Base-by-base conservation (phyloP, 345 rosid genomes). In the Brassica nigra region DNA sequence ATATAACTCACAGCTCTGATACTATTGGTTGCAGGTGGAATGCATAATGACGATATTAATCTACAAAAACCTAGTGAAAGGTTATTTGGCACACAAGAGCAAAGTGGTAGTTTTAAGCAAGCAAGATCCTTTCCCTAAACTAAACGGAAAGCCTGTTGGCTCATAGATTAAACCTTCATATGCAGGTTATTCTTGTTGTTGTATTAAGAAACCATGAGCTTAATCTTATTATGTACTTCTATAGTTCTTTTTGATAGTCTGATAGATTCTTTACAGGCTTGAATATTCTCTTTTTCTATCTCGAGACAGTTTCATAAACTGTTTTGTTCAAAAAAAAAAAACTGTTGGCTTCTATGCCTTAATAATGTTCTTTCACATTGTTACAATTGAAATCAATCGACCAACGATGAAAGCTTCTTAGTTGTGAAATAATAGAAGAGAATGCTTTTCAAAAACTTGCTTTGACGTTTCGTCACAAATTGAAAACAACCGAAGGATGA, bases 61-160 rank as follows among this genome's bases (percentile, higher is more conserved):
- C 74, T 80, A 90, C 93, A 95, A 91, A 84, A 93, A 93, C 83
- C 94, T 91, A 4, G 81, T 89, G 75, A 95, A 91, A 76, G 97
- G 99, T 3, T 93, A 91, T 84, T 93, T 91, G 47, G 96, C 98
- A 2, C 97, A 93, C 88, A 95, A 95, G 83, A 95, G 97, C 83
- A 91, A 93, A 82, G 97, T 95, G 66, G 93, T 91, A 34, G 99
- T 91, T 28, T 80, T 95, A 86, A 95, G 99, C 89, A 91, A 95
- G 87, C 98, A 95, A 81, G 97, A 91, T 80, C 97, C 98, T 73
- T 95, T 95, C 81, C 97, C 98, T 44, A 91, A 86, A 80, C 82
- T 87, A 66, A 88, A 87, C 30, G 98, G 97, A 20, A 93, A 85
- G 81, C 94, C 97, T 4, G 91, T 95, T 66, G 82, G 78, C 83